Conservation (phyloP, 805 yeast species). For the Kodamaea neixiangensis region DNA sequence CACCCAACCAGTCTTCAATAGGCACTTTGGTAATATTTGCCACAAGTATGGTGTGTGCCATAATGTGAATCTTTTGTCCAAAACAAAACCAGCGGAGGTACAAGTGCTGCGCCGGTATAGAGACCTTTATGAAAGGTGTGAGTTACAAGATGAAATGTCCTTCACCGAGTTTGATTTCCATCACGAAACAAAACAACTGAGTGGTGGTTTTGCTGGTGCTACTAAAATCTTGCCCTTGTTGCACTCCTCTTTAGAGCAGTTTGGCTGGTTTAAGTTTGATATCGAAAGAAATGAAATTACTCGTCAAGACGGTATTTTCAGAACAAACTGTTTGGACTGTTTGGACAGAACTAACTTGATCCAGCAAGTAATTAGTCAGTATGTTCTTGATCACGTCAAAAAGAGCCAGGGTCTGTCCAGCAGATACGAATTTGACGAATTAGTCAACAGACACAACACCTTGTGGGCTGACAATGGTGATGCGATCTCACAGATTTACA, state of each 20-base stretch:
- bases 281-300: slow-evolving; percentile 52
- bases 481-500: slow-evolving; percentile 60
- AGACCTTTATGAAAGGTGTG: slow-evolving; percentile 46
- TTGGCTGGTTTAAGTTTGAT: slow-evolving; percentile 83
- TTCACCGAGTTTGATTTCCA: slow-evolving; percentile 93
- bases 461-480: slow-evolving; percentile 74
- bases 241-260: slow-evolving; percentile 65
- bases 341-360: slow-evolving; percentile 90
- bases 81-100: slow-evolving; percentile 72
- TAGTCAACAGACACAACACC: slow-evolving; percentile 36
- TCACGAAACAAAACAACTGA: slow-evolving; percentile 73
- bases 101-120: slow-evolving; percentile 69
- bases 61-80: slow-evolving; percentile 80
- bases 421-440: slow-evolving; percentile 42
- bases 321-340: slow-evolving; percentile 94
- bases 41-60: slow-evolving; percentile 85
- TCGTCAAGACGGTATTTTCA: slow-evolving; percentile 86
- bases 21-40: slow-evolving; percentile 71
- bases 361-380: slow-evolving; percentile 77
- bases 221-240: slow-evolving; percentile 63
- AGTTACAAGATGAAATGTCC: slow-evolving; percentile 32
- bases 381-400: slow-evolving; percentile 54
- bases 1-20: slow-evolving; percentile 83
- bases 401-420: slow-evolving; percentile 28
- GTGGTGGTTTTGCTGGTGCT: slow-evolving; percentile 86